A percentile compares a stretch with the other conserved stretches of the same genome.
Conservation (phyloP, 2,329 filamentous ascomycete genomes). For the Proliferodiscus dingleyae region DNA sequence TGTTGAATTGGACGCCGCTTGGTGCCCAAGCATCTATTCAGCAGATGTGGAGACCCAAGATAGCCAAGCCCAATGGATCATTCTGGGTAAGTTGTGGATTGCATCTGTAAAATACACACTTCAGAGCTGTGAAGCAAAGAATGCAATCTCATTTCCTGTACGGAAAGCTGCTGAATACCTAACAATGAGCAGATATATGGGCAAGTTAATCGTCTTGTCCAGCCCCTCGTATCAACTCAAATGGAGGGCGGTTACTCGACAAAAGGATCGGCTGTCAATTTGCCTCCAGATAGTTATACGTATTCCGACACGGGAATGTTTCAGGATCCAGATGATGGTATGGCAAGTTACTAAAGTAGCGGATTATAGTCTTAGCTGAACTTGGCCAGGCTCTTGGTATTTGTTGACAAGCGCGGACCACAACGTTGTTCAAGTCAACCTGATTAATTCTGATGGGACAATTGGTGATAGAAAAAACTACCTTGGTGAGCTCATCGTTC, state of each 20-base stretch:
- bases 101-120: not conserved
- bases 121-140: not conserved
- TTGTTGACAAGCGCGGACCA: constrained; percentile 37
- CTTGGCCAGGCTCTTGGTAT: constrained; percentile 32
- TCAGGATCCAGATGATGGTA: constrained; percentile 23
- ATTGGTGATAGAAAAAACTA: constrained; percentile 31
- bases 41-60: constrained; percentile 38
- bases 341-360: constrained; percentile 16
- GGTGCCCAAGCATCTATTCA: constrained; percentile 32
- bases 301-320: constrained; percentile 41
- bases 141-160: not conserved
- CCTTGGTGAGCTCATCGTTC: constrained; percentile 20
- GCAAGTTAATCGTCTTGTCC: constrained; percentile 36
- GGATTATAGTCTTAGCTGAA: constrained; percentile 4
- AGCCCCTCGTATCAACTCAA: constrained; percentile 33
- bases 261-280: constrained; percentile 31
- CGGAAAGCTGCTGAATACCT: not conserved
- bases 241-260: constrained; percentile 31
- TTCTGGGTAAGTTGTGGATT: constrained; percentile 32
- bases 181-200: constrained; percentile 34
- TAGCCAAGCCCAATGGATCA: constrained; percentile 37
- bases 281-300: constrained; percentile 35
- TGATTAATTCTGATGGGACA: constrained; percentile 34
- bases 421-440: constrained; percentile 38
- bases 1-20: constrained; percentile 38